These are phyloP conservation scores for Fusarium protoensiforme DNA, from an alignment of 2,329 filamentous ascomycete species.

Conservation along the genomic window DNA sequence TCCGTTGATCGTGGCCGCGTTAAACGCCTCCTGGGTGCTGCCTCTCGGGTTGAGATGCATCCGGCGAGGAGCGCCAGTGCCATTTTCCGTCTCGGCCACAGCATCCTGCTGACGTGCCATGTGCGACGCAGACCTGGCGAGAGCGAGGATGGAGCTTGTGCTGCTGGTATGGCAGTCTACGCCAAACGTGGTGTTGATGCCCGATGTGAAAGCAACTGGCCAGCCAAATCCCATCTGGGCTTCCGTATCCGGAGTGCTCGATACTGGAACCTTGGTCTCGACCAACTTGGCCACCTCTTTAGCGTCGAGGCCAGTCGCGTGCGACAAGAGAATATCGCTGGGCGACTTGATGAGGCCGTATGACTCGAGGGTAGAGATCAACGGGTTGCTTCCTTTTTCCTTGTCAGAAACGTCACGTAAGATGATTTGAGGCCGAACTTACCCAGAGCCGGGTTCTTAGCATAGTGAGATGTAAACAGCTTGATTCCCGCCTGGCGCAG, in stretches of 20 bases:
- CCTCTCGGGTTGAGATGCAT: conserved; percentile 8
- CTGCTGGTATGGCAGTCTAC: conserved; percentile 14
- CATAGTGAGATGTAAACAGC: conserved; percentile 16
- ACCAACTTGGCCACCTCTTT: background rate
- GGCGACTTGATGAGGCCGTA: conserved; percentile 10
- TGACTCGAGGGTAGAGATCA: conserved; percentile 1
- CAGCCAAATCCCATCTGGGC: conserved; percentile 15
- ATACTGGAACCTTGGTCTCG: conserved; percentile 1
- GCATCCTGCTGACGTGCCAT: conserved; percentile 10
- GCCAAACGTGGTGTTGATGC: conserved; percentile 8
- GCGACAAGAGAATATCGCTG: conserved; percentile 9
- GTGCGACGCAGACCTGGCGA: conserved; percentile 8
- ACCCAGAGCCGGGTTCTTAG: conserved; percentile 13
- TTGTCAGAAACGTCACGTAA: background rate
- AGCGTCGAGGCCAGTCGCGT: conserved; percentile 1
- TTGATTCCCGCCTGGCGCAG: background rate
- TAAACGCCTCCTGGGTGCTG: conserved; percentile 10
- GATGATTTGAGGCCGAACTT: background rate
- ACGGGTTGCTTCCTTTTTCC: background rate
- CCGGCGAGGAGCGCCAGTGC: background rate
- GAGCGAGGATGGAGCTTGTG: conserved; percentile 3
- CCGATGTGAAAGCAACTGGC: conserved; percentile 2
- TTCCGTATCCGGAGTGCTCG: conserved; percentile 7
- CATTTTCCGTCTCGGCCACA: background rate
- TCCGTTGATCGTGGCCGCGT: conserved; percentile 13